phyloP scores from a whole-genome alignment of 2,329 filamentous ascomycete species.

The Plectosphaerella cucumerina region DNA sequence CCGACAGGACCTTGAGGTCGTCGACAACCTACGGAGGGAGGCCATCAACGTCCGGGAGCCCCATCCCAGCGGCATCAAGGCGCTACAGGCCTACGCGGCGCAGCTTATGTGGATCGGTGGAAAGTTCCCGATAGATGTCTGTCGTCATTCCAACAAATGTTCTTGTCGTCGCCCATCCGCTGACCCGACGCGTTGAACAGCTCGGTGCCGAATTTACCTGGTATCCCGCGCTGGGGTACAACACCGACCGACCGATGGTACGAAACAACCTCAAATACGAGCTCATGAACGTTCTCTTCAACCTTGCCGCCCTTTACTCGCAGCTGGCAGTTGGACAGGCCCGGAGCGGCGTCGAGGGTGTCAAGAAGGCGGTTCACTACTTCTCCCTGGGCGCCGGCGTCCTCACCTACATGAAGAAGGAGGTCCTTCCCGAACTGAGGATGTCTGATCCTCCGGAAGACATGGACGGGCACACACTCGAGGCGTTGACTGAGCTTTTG shows the following conservation, averaged over 20 bases:
- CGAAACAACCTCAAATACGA: slow-evolving; percentile 73
- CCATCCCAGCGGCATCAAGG: slow-evolving; percentile 79
- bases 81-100: slow-evolving; percentile 86
- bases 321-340: slow-evolving; percentile 83
- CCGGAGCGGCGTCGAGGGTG: slow-evolving; percentile 71
- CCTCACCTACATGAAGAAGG: slow-evolving; percentile 70
- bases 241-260: slow-evolving; percentile 67
- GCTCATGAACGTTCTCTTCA: slow-evolving; percentile 88
- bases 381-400: slow-evolving; percentile 86
- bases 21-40: slow-evolving; percentile 77
- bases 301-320: slow-evolving; percentile 88
- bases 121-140: slow-evolving; percentile 92
- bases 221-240: slow-evolving; percentile 92
- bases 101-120: slow-evolving; percentile 90
- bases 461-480: slow-evolving; percentile 86
- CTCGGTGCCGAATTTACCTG: slow-evolving; percentile 94
- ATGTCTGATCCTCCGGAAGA: slow-evolving; percentile 83
- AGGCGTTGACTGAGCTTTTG: slow-evolving; percentile 77
- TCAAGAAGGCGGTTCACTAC: slow-evolving; percentile 85
- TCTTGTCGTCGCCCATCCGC: background rate
- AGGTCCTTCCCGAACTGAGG: slow-evolving; percentile 77
- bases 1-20: slow-evolving; percentile 74
- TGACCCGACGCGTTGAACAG: slow-evolving; percentile 32
- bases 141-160: slow-evolving; percentile 17
- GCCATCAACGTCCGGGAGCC: slow-evolving; percentile 88